Evolutionary conservation across 345 rosid species (phyloP), one percentile per base, ranked within the genome.

Genomic region (Arabis hirsuta): DNA sequence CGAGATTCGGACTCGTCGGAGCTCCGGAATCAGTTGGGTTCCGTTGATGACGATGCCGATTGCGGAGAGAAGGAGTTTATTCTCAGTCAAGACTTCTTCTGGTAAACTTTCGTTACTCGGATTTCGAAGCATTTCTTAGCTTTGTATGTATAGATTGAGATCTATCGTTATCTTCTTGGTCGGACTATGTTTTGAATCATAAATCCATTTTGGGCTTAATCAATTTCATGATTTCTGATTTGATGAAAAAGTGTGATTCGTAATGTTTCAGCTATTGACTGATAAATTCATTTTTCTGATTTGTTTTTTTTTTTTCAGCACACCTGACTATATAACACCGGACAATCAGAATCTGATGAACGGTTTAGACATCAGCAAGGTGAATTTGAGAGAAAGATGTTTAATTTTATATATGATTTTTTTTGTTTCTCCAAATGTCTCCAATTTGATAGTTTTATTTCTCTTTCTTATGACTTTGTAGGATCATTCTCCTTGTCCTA

Each of bases 271-370:
- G 46, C 47, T 74, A 52, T 51, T 55, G 16, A 16, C 16, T 16
- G 41, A 45, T 24, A 16, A 20, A 31, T 42, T 14, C 4, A 0
- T 13, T 43, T 22, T 10, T 69, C 14, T 7, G 62, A 55, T n/a
- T 59, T 38, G 34, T 51, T 19, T 36, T 22, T 22, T 22, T 22
- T 22, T 22, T 73, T 80, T 78, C 90, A 96, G 98, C 77, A 92
- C 99, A 65, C 99, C 99, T 6, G 99, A 92, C 72, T 96, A 96
- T 65, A 86, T 92, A 63, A 92, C 98, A 1, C 97, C 99, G 8
- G 96, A 87, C 63, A 87, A 96, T 82, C 99, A 85, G 74, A 82
- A 83, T 60, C 44, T 87, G 73, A 31, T 76, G 65, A 76, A 39
- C 73, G 68, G 84, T 58, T 76, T 90, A 27, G 92, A 89, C 69